Evolutionary conservation across 495 filamentous ascomycete genomes (phyloP).

Genomic region (Neurospora sp.): DNA sequence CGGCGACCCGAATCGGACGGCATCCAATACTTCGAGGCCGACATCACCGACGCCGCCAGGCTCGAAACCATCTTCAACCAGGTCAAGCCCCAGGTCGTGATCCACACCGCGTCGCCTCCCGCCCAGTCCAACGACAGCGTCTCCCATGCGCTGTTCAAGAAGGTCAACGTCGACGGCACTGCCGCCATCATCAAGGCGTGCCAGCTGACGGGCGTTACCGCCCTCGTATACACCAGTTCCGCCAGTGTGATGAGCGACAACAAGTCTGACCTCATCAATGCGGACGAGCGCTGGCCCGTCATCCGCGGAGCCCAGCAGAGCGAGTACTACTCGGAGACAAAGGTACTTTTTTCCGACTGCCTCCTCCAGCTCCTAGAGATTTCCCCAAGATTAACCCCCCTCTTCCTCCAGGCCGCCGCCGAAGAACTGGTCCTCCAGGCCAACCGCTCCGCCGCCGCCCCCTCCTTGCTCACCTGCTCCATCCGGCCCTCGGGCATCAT

Average conservation of each 20-base stretch:
- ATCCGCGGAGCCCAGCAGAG: conserved; percentile 59
- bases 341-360: conserved; percentile 37
- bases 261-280: conserved; percentile 71
- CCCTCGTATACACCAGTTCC: conserved; percentile 89
- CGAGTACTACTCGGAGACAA: conserved; percentile 89
- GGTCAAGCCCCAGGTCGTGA: conserved; percentile 76
- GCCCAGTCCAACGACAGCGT: conserved; percentile 36
- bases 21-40: conserved; percentile 71
- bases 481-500: conserved; percentile 86
- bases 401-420: conserved; percentile 60
- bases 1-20: conserved; percentile 54
- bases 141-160: conserved; percentile 54
- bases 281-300: conserved; percentile 78
- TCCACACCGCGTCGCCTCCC: conserved; percentile 84
- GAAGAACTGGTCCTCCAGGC: conserved; percentile 76
- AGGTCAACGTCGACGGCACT: conserved; percentile 92
- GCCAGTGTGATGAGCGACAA: conserved; percentile 82
- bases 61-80: conserved; percentile 57
- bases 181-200: conserved; percentile 67
- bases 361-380: background rate
- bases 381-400: conserved; percentile 2
- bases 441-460: conserved; percentile 56
- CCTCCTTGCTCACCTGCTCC: conserved; percentile 61
- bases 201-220: conserved; percentile 68
- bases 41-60: conserved; percentile 66